phyloP scores from a whole-genome alignment of 257 asterid genomes.

The Cruciata laevipes region DNA sequence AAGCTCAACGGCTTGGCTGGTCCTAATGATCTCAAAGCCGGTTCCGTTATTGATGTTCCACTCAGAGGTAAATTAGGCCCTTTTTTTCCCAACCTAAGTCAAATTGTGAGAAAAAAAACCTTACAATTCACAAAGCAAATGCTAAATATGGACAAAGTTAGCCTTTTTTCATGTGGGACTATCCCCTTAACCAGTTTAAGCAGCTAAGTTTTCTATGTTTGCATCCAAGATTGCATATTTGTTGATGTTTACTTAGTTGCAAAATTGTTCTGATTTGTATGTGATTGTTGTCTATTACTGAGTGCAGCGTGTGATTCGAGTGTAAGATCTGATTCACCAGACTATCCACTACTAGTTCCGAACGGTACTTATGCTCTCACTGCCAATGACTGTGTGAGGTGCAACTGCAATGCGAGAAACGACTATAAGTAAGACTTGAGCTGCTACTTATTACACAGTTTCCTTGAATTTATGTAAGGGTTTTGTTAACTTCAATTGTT shows the following conservation, averaged over 20 bases:
- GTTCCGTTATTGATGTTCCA: constrained; percentile 66
- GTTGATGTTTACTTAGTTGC: neutral
- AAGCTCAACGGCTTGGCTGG: constrained; percentile 47
- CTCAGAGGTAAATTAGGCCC: constrained; percentile 35
- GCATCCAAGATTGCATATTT: neutral
- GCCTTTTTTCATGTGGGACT: neutral
- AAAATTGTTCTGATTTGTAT: neutral
- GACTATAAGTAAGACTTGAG: constrained; percentile 54
- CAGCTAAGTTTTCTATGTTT: neutral
- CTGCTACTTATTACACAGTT: neutral
- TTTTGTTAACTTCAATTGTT: neutral
- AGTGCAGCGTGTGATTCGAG: constrained; percentile 62
- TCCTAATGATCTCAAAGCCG: constrained; percentile 38
- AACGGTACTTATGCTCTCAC: constrained; percentile 58
- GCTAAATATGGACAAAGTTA: neutral
- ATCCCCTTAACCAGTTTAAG: too few species aligned
- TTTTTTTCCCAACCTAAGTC: too few species aligned
- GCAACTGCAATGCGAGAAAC: constrained; percentile 57
- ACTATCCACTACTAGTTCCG: constrained; percentile 64
- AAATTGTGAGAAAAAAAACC: too few species aligned
- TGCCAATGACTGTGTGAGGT: constrained; percentile 57
- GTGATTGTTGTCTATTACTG: neutral
- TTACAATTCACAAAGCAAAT: too few species aligned
- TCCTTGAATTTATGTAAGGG: neutral
- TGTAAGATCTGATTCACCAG: constrained; percentile 42